A percentile compares a stretch with the other conserved stretches of the same genome.
These are phyloP conservation scores for Sporothrix pallida DNA, from an alignment of 2,329 filamentous ascomycete genomes.

Conservation along the genomic window DNA sequence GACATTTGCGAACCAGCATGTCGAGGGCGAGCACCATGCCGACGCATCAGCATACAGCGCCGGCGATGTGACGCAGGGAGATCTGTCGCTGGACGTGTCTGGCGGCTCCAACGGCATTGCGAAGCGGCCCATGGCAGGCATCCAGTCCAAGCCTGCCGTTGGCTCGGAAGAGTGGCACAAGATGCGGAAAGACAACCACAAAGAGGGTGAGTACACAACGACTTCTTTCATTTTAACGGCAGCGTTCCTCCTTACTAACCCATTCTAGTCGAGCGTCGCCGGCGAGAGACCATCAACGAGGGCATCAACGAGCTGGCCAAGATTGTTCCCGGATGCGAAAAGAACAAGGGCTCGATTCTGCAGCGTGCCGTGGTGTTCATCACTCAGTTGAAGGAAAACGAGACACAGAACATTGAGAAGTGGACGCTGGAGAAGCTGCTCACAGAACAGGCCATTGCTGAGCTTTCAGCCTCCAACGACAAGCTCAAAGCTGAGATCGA, in stretches of 20 bases:
- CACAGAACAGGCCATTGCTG: conserved; percentile 85
- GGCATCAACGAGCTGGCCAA: conserved; percentile 98
- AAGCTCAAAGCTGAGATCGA: conserved; percentile 83
- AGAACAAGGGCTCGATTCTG: conserved; percentile 97
- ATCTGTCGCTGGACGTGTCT: conserved; percentile 43
- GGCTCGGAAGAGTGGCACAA: conserved; percentile 98
- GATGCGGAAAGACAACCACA: conserved; percentile 95
- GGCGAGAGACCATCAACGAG: conserved; percentile 97
- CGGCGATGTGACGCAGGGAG: conserved; percentile 47
- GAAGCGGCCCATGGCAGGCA: conserved; percentile 36
- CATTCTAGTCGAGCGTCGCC: conserved; percentile 82
- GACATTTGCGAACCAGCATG: conserved; percentile 61
- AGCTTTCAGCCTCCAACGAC: conserved; percentile 85
- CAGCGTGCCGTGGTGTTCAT: conserved; percentile 95
- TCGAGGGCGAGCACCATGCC: conserved; percentile 45
- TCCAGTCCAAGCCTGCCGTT: conserved; percentile 75
- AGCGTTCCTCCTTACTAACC: background rate
- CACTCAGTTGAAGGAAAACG: conserved; percentile 90
- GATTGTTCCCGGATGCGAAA: conserved; percentile 96
- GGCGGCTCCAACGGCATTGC: conserved; percentile 36
- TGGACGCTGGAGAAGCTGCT: conserved; percentile 91
- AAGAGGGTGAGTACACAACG: conserved; percentile 74
- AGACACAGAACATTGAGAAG: conserved; percentile 91
- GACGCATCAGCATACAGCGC: conserved; percentile 43
- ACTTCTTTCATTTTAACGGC: background rate